A percentile compares a stretch with the other conserved stretches of the same genome.
Evolutionary conservation across 2,329 filamentous ascomycete genomes (phyloP).

Genomic region (Boeremia exigua): DNA sequence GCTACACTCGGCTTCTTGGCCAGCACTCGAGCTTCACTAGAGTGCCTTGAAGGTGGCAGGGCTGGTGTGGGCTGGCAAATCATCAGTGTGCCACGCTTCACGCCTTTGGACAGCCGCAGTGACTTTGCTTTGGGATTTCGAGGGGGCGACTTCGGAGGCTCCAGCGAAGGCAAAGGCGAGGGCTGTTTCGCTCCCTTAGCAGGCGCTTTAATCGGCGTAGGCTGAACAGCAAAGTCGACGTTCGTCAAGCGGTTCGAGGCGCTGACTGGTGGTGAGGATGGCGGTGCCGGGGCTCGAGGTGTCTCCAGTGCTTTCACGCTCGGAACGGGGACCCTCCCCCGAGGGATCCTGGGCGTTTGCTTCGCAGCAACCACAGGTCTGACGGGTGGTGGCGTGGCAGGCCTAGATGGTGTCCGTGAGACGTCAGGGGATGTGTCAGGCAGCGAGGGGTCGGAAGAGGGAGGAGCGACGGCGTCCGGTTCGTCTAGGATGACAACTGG

Average conservation of each 20-base stretch:
- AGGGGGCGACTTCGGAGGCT: slow-evolving; percentile 21
- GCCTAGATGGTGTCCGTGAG: not conserved
- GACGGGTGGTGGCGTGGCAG: slow-evolving; percentile 5
- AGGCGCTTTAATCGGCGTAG: slow-evolving; percentile 2
- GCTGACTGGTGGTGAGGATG: slow-evolving; percentile 48
- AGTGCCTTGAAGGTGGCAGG: slow-evolving; percentile 11
- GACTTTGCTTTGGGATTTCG: slow-evolving; percentile 40
- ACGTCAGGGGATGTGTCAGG: slow-evolving; percentile 28
- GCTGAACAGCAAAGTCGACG: slow-evolving; percentile 36
- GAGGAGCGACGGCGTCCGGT: slow-evolving; percentile 22
- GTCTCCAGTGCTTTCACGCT: slow-evolving; percentile 29
- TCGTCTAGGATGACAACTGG: slow-evolving; percentile 48
- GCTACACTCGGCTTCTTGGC: not conserved
- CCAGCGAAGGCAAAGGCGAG: slow-evolving; percentile 17
- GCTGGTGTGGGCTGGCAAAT: slow-evolving; percentile 50
- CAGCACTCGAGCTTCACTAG: slow-evolving; percentile 6
- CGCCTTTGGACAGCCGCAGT: slow-evolving; percentile 48
- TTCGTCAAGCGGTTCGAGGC: slow-evolving; percentile 46
- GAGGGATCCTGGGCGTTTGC: slow-evolving; percentile 32
- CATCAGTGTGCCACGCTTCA: slow-evolving; percentile 51
- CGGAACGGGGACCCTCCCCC: slow-evolving; percentile 34
- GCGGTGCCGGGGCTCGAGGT: slow-evolving; percentile 30
- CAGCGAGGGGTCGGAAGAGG: slow-evolving; percentile 33
- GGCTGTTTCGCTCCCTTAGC: not conserved
- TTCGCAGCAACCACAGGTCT: not conserved